These are phyloP conservation scores for Leishmania mexicana DNA, from an alignment of 208 protist species.

Conservation along the genomic window DNA sequence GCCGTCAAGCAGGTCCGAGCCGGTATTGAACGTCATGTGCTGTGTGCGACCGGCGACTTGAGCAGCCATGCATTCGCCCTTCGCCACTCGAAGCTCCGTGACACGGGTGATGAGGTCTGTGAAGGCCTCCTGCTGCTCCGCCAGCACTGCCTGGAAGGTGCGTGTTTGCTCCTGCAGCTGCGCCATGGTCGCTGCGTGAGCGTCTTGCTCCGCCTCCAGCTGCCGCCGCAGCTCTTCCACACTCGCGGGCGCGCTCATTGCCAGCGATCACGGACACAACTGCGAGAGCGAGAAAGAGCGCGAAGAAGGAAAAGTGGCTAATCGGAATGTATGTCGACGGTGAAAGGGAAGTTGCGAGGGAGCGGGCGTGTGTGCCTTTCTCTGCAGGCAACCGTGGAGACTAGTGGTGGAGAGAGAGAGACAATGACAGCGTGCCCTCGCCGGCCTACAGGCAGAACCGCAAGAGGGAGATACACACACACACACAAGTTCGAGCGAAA, in stretches of 20 bases:
- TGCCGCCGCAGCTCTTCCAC: constrained; percentile 32
- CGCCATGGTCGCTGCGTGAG: constrained; percentile 41
- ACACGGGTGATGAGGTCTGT: constrained; percentile 63
- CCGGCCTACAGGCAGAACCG: not conserved
- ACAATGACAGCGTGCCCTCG: not conserved
- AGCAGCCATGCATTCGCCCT: constrained; percentile 36
- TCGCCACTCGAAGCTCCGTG: constrained; percentile 45
- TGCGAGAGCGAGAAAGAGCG: not conserved
- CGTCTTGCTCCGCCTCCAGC: constrained; percentile 31
- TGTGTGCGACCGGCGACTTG: constrained; percentile 5
- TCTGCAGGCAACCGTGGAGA: not conserved
- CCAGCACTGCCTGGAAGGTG: constrained; percentile 37
- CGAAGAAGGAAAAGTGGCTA: not conserved
- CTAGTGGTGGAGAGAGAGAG: not conserved
- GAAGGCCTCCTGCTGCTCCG: constrained; percentile 46
- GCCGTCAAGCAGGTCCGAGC: constrained; percentile 32
- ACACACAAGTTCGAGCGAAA: not conserved
- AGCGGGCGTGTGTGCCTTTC: not conserved
- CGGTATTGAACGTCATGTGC: constrained; percentile 41
- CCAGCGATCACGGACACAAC: not conserved
- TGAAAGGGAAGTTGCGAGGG: not conserved
- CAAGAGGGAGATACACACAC: not conserved
- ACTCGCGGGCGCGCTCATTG: constrained; percentile 1
- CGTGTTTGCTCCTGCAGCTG: constrained; percentile 28
- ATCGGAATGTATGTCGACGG: not conserved